Evolutionary conservation across 495 filamentous ascomycete genomes (phyloP).

Genomic region (Aspergillus olivimuriae): DNA sequence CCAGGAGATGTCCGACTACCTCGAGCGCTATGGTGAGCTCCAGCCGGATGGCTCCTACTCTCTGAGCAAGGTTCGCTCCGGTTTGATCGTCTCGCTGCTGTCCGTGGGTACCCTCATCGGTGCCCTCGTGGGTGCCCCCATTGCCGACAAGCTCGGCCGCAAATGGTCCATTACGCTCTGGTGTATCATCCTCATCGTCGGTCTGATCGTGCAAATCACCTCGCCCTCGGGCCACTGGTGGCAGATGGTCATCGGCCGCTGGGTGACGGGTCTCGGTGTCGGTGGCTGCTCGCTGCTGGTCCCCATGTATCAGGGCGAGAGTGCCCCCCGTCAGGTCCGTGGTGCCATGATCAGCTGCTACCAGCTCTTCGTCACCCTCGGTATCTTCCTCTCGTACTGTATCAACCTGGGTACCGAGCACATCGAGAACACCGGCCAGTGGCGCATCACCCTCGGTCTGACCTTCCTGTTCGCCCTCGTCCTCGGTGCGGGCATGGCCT

Average conservation of each 20-base stretch:
- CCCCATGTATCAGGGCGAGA: conserved; percentile 70
- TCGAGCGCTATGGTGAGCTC: conserved; percentile 37
- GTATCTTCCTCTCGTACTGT: conserved; percentile 74
- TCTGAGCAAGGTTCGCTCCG: conserved; percentile 44
- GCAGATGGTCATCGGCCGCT: conserved; percentile 48
- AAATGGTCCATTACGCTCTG: conserved; percentile 49
- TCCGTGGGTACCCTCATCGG: conserved; percentile 64
- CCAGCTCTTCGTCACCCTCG: conserved; percentile 82
- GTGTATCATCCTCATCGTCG: conserved; percentile 56
- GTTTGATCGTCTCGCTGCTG: conserved; percentile 51
- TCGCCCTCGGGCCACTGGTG: conserved; percentile 46
- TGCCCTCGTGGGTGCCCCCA: conserved; percentile 51
- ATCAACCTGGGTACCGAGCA: conserved; percentile 70
- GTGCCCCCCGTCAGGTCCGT: conserved; percentile 57
- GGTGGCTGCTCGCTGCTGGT: conserved; percentile 64
- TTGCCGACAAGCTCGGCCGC: conserved; percentile 46
- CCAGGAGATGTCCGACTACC: conserved; percentile 52
- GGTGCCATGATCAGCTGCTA: conserved; percentile 66
- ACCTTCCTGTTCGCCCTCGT: conserved; percentile 68
- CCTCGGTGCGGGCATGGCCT: conserved; percentile 65
- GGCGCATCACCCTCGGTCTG: conserved; percentile 74
- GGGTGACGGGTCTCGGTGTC: conserved; percentile 62
- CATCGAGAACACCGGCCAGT: conserved; percentile 46
- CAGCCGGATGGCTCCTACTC: conserved; percentile 22
- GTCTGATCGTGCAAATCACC: conserved; percentile 60